These are phyloP conservation scores for Cucurbita pepo DNA, from an alignment of 306 rosid genomes.

Conservation along the genomic window DNA sequence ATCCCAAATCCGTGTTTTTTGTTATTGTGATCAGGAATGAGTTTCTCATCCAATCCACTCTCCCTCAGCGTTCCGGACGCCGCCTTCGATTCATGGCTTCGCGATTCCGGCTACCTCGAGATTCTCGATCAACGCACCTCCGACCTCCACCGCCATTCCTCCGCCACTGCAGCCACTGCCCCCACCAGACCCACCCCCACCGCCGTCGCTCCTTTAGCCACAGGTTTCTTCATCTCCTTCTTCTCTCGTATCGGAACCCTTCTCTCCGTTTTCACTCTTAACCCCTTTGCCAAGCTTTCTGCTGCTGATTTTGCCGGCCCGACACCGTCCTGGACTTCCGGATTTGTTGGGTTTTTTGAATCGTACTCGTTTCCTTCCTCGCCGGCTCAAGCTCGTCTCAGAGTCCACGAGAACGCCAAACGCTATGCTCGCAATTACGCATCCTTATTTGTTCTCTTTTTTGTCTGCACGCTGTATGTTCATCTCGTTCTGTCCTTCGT, in stretches of 20 bases:
- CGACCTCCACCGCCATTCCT: slow-evolving; percentile 21
- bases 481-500: not conserved
- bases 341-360: slow-evolving; percentile 32
- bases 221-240: slow-evolving; percentile 27
- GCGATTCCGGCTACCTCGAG: slow-evolving; percentile 85
- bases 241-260: slow-evolving; percentile 47
- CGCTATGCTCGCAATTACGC: slow-evolving; percentile 88
- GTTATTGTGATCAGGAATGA: slow-evolving; percentile 19
- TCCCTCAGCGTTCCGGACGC: slow-evolving; percentile 91
- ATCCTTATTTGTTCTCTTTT: slow-evolving; percentile 45
- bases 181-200: not conserved
- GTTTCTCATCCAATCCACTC: slow-evolving; percentile 66
- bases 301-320: slow-evolving; percentile 50
- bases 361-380: slow-evolving; percentile 81
- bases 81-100: slow-evolving; percentile 89
- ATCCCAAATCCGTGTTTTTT: not conserved
- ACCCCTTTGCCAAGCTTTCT: slow-evolving; percentile 76
- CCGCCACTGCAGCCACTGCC: slow-evolving; percentile 12
- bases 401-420: slow-evolving; percentile 80
- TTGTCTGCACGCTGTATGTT: slow-evolving; percentile 61
- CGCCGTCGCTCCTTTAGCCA: slow-evolving; percentile 15
- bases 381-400: slow-evolving; percentile 56
- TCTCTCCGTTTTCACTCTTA: slow-evolving; percentile 54
- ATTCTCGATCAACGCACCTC: slow-evolving; percentile 65
- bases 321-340: slow-evolving; percentile 67